Base-by-base conservation (phyloP, 2,329 filamentous ascomycete species). In the Herpotrichia juniperi region DNA sequence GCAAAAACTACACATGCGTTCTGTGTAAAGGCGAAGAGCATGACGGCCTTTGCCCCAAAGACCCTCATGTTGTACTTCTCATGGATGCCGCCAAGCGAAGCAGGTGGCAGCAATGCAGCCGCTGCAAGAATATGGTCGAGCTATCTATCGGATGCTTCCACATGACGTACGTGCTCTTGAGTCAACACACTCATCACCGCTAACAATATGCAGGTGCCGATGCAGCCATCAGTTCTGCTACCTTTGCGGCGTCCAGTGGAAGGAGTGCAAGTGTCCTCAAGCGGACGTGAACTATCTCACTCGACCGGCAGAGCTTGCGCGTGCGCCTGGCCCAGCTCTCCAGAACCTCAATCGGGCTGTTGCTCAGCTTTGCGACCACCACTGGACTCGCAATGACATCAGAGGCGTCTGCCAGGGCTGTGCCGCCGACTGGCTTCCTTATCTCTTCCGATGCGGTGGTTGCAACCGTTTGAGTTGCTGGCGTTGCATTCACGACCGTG, bases 191-290 rank as follows among this genome's bases (percentile, higher is more conserved):
- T n/a, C 16, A 8, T 35, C 16, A n/a, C 32, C 32, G 16, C 16
- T 30, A 42, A 42, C 9, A 7, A 21, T 14, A 4, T 16, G 8
- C 24, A 61, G 56, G 1, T 61, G 61, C 37, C 48, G 50, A 12
- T 61, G 58, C n/a, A n/a, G 17, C 1, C 45, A 58, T 37, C 26
- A 59, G 25, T 64, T 63, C 30, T 64, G 59, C 43, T 64, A 64
- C 30, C 31, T 64, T 1, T 64, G 61, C 26, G 56, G 56, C 7
- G 22, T 32, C 1, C 11, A 40, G 5, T 66, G 61, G 59, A 61
- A 58, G 49, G 30, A 9, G 2, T 61, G 47, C 45, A 24, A 0
- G 1, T 61, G 57, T 14, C 54, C 51, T 1, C 46, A 51, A 21
- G 51, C 19, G 28, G 54, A 59, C 12, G 47, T 57, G 25, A n/a